Evolutionary conservation across 2,329 filamentous ascomycete genomes (phyloP).

Genomic region (Aspergillus phoenicis): DNA sequence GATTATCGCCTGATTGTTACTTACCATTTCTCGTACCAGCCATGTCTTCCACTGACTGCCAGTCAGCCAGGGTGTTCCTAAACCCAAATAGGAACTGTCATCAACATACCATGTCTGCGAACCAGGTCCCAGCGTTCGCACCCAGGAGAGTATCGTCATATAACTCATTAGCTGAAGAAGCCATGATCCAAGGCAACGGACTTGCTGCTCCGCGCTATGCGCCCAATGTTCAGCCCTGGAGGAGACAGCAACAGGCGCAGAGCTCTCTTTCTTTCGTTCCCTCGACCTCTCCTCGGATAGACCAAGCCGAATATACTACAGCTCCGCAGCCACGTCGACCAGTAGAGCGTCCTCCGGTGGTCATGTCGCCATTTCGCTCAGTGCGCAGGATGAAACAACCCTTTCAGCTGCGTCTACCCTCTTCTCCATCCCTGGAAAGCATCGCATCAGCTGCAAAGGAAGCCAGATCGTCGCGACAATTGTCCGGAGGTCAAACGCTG

Average conservation of each 20-base stretch:
- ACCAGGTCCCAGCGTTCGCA: constrained; percentile 19
- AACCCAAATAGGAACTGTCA: constrained; percentile 20
- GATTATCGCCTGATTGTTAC: constrained; percentile 17
- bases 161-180: constrained; percentile 17
- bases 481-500: constrained; percentile 29
- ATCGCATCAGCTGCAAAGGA: constrained; percentile 24
- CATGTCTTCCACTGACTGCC: constrained; percentile 37
- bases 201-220: constrained; percentile 27
- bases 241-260: constrained; percentile 34
- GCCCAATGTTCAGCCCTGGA: constrained; percentile 30
- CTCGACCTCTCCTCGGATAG: constrained; percentile 33
- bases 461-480: constrained; percentile 20
- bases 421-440: constrained; percentile 37
- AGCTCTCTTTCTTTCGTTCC: constrained; percentile 40
- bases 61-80: constrained; percentile 26
- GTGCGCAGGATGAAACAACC: constrained; percentile 45
- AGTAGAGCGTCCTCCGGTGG: constrained; percentile 29
- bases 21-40: constrained; percentile 14
- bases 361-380: constrained; percentile 43
- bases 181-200: constrained; percentile 14
- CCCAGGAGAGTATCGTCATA: constrained; percentile 24
- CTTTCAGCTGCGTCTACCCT: constrained; percentile 40
- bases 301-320: constrained; percentile 33
- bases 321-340: constrained; percentile 27
- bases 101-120: constrained; percentile 25